phyloP scores from a whole-genome alignment of 306 rosid species.

The Neltuma alba region DNA sequence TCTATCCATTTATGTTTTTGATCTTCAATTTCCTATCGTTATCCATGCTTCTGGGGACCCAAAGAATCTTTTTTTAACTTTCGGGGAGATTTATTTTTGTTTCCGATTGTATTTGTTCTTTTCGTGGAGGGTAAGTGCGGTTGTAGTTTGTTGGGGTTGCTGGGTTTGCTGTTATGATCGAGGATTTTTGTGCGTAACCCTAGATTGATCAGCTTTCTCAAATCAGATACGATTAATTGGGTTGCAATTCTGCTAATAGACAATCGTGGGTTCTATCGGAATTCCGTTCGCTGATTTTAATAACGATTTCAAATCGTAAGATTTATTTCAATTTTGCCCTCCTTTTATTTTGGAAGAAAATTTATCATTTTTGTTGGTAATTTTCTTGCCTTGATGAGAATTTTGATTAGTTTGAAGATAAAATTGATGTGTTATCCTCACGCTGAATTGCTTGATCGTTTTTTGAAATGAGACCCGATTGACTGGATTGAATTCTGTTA shows the following conservation, averaged over 20 bases:
- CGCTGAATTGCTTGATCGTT: background rate
- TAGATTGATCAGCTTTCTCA: constrained; percentile 39
- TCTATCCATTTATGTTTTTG: background rate
- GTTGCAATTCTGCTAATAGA: background rate
- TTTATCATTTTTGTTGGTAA: background rate
- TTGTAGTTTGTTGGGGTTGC: background rate
- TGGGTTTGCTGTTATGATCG: background rate
- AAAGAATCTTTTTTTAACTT: background rate
- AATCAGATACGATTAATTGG: background rate
- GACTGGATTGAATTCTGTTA: background rate
- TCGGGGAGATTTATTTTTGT: background rate
- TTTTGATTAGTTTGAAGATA: constrained; percentile 5
- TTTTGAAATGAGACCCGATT: background rate
- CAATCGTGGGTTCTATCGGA: background rate
- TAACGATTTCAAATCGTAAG: background rate
- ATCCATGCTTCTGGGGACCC: background rate
- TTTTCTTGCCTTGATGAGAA: background rate
- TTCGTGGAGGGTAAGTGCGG: background rate
- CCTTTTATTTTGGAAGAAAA: background rate
- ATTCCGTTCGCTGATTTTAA: background rate
- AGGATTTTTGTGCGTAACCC: constrained; percentile 28
- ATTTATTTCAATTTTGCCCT: background rate
- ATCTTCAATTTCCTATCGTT: background rate
- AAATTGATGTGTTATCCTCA: background rate
- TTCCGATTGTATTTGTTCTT: background rate